phyloP scores from a whole-genome alignment of 352 stramenopile species.

The Globisporangium cystogenes region DNA sequence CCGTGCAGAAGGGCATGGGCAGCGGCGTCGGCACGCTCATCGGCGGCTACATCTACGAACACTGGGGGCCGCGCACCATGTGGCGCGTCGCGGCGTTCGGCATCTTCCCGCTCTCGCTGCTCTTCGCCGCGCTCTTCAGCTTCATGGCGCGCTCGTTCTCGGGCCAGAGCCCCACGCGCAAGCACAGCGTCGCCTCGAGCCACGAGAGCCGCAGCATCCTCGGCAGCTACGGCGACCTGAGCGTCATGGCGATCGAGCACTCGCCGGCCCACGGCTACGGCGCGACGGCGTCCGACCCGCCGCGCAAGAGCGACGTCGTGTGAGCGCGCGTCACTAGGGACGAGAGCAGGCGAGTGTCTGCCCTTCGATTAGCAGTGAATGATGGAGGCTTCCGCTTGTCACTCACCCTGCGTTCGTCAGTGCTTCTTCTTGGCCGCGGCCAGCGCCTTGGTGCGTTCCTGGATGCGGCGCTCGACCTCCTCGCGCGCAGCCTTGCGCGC shows the following conservation, averaged over 20 bases:
- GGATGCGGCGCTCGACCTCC: constrained; percentile 60
- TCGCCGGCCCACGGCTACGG: background rate
- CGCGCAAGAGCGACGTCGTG: constrained; percentile 2
- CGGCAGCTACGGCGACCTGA: constrained; percentile 6
- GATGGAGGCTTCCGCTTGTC: background rate
- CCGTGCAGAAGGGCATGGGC: constrained; percentile 64
- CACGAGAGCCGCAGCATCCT: constrained; percentile 6
- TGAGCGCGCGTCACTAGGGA: background rate
- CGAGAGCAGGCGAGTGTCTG: background rate
- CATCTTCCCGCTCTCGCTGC: constrained; percentile 39
- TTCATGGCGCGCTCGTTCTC: constrained; percentile 31
- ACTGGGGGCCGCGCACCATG: constrained; percentile 49
- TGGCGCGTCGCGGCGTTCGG: constrained; percentile 47
- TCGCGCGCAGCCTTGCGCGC: constrained; percentile 64
- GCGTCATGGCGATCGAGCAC: background rate
- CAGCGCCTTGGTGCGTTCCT: constrained; percentile 52
- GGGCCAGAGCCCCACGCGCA: constrained; percentile 8
- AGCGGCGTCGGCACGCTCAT: constrained; percentile 53
- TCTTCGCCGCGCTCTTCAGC: constrained; percentile 40
- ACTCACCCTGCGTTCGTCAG: constrained; percentile 2
- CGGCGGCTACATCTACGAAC: constrained; percentile 69
- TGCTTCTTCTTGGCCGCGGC: constrained; percentile 68
- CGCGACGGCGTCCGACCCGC: background rate
- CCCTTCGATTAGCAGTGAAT: background rate
- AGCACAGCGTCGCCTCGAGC: constrained; percentile 7